A percentile compares a stretch with the other conserved stretches of the same genome.
Conservation (phyloP, 1,139 yeast genomes). For the Nematodospora anomalae region DNA sequence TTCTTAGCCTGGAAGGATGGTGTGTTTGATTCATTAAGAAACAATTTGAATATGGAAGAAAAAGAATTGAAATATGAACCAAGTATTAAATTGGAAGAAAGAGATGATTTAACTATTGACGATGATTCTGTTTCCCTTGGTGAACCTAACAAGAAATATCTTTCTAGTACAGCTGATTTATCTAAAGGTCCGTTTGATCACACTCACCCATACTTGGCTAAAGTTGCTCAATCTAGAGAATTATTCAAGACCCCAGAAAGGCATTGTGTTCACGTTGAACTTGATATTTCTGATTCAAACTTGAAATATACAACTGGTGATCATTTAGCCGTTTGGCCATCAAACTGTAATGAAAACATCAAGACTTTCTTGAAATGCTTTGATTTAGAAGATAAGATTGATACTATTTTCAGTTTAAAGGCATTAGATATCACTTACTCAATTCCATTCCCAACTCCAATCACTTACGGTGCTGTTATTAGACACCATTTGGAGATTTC, state of each 20-base stretch:
- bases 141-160: constrained; percentile 74
- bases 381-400: constrained; percentile 54
- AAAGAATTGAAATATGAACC: constrained; percentile 80
- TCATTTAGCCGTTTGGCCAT: constrained; percentile 93
- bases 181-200: constrained; percentile 80
- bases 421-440: constrained; percentile 72
- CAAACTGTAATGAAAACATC: constrained; percentile 78
- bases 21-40: constrained; percentile 65
- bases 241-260: constrained; percentile 67
- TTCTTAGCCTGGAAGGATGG: constrained; percentile 89
- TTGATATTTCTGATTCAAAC: constrained; percentile 74
- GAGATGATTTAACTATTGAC: constrained; percentile 27
- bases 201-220: constrained; percentile 81
- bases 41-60: constrained; percentile 66
- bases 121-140: constrained; percentile 65
- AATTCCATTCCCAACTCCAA: constrained; percentile 85
- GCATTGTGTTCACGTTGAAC: constrained; percentile 87
- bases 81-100: constrained; percentile 50
- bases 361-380: constrained; percentile 62
- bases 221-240: constrained; percentile 60
- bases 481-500: constrained; percentile 89
- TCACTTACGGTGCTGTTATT: constrained; percentile 82
- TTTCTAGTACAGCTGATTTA: constrained; percentile 39
- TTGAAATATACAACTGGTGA: constrained; percentile 92
- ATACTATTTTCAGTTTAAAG: constrained; percentile 62